phyloP scores from a whole-genome alignment of 768 basidiomycete species.

The Pholiota microspora region DNA sequence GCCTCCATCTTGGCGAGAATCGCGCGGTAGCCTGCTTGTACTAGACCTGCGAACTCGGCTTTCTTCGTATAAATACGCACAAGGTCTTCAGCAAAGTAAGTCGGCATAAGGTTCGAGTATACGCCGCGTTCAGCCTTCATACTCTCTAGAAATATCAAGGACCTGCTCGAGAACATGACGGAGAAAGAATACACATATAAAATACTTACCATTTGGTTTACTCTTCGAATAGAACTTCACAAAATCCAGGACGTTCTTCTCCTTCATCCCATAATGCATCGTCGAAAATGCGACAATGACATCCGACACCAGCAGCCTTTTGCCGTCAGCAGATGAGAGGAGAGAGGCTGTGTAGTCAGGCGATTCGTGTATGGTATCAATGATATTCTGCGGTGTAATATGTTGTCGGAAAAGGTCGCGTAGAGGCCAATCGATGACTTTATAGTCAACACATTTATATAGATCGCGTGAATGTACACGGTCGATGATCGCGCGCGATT shows the following conservation, averaged over 20 bases:
- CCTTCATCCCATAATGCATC: conserved; percentile 81
- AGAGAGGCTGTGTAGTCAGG: background rate
- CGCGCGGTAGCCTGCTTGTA: conserved; percentile 67
- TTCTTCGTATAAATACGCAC: conserved; percentile 72
- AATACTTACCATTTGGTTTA: conserved; percentile 49
- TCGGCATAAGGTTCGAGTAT: conserved; percentile 65
- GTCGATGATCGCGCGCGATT: conserved; percentile 57
- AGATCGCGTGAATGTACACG: conserved; percentile 64
- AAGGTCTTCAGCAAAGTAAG: conserved; percentile 65
- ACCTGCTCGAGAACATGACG: no score
- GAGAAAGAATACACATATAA: background rate
- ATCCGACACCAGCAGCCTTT: conserved; percentile 41
- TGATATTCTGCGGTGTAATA: conserved; percentile 43
- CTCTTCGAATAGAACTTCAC: conserved; percentile 76
- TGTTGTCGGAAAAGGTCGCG: conserved; percentile 31
- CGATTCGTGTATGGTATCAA: conserved; percentile 32
- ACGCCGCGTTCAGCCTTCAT: conserved; percentile 48
- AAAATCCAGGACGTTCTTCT: conserved; percentile 62
- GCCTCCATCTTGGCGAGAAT: conserved; percentile 28
- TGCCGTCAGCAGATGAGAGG: conserved; percentile 12
- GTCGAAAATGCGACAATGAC: conserved; percentile 61
- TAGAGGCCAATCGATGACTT: conserved; percentile 41
- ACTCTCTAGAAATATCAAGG: conserved; percentile 34
- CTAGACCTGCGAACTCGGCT: conserved; percentile 49
- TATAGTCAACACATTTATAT: conserved; percentile 70